Percentiles rank a stretch among this genome's conserved stretches.
Conservation (phyloP, 2,329 filamentous ascomycete species). For the Trichoderma polysporum region DNA sequence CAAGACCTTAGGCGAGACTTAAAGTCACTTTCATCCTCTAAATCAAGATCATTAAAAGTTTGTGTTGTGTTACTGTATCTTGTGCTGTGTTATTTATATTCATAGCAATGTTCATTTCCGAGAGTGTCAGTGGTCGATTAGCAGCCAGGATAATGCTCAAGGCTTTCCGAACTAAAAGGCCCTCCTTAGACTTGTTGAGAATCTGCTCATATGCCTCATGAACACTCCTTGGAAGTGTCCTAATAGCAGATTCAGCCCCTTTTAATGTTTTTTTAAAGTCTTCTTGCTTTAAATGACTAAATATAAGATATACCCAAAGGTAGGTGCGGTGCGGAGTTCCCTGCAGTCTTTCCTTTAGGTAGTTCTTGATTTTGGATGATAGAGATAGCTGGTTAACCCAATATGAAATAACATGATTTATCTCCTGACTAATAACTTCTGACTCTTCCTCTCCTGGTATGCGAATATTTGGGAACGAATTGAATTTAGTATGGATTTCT, state of each 20-base stretch:
- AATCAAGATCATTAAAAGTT: conserved; percentile 24
- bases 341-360: not conserved
- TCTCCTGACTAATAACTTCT: conserved; percentile 36
- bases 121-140: conserved; percentile 28
- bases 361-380: conserved; percentile 13
- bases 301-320: conserved; percentile 40
- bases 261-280: conserved; percentile 26
- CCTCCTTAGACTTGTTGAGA: conserved; percentile 25
- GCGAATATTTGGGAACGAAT: conserved; percentile 31
- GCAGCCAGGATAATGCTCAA: conserved; percentile 32
- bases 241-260: conserved; percentile 25
- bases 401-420: conserved; percentile 36
- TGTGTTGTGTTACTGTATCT: not conserved
- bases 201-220: conserved; percentile 34
- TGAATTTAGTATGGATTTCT: conserved; percentile 27
- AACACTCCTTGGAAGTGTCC: conserved; percentile 31
- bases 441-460: conserved; percentile 40
- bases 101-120: conserved; percentile 32
- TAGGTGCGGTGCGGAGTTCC: conserved; percentile 35
- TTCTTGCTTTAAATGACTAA: conserved; percentile 30
- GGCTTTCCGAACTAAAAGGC: conserved; percentile 21
- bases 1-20: conserved; percentile 23
- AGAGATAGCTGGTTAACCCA: conserved; percentile 26
- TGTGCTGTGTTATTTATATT: conserved; percentile 22
- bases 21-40: conserved; percentile 27